Evolutionary conservation across 345 rosid species (phyloP).

Genomic region (Bretschneidera sinensis): DNA sequence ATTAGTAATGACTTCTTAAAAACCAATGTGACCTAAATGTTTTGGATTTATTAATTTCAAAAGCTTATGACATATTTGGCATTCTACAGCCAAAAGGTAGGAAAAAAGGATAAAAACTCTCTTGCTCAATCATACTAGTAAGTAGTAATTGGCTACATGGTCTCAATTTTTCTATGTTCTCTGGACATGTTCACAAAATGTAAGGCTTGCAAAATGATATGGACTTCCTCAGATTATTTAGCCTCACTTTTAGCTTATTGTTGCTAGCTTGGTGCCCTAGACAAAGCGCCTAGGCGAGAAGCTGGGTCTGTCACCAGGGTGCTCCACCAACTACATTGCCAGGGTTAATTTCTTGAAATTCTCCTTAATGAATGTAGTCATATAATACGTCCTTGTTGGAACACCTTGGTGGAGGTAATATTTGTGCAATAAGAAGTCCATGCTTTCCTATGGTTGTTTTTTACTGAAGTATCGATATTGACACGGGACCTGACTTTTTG

Average conservation of each 20-base stretch:
- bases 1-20: too few species aligned
- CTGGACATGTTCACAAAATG: neutral
- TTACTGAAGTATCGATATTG: neutral
- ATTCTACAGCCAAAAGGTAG: neutral
- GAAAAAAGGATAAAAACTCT: neutral
- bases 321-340: conserved; percentile 5
- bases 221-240: neutral
- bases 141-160: neutral
- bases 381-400: conserved; percentile 10
- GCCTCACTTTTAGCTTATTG: neutral
- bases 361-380: too few species aligned
- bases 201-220: neutral
- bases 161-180: neutral
- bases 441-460: neutral
- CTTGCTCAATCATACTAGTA: neutral
- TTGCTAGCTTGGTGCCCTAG: neutral
- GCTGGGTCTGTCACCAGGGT: conserved; percentile 17
- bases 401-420: conserved; percentile 1
- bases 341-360: neutral
- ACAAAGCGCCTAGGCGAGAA: neutral
- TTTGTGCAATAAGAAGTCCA: neutral
- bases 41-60: too few species aligned
- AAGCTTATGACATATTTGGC: neutral
- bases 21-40: too few species aligned
- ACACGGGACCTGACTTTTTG: neutral